phyloP scores from a whole-genome alignment of 148 eudicot genomes.

The Fallopia convolvulus region DNA sequence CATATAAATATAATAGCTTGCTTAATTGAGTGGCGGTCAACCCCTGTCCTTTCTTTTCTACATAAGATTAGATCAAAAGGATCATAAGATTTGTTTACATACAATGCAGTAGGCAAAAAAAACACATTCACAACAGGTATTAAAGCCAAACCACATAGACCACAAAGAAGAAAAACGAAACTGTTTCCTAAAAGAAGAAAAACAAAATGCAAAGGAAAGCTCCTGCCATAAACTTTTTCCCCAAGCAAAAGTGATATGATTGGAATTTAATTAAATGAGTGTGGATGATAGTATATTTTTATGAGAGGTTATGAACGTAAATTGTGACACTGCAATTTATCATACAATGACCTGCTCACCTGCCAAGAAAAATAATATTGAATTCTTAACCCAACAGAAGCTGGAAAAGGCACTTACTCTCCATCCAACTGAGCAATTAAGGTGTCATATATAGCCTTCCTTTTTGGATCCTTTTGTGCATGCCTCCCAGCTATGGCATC shows the following conservation, averaged over 20 bases:
- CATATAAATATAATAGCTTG: constrained; percentile 92
- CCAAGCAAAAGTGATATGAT: background rate
- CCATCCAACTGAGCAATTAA: constrained; percentile 84
- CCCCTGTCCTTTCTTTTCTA: constrained; percentile 83
- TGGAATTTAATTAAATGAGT: background rate
- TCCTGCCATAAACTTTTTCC: background rate
- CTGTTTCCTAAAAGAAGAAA: background rate
- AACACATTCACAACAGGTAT: background rate
- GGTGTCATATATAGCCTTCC: constrained; percentile 78
- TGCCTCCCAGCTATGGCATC: constrained; percentile 95
- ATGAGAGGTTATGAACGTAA: background rate
- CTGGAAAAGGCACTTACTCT: constrained; percentile 48
- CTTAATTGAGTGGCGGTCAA: constrained; percentile 72
- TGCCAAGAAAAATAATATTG: background rate
- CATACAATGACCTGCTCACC: background rate
- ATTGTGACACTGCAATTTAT: background rate
- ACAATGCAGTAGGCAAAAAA: background rate
- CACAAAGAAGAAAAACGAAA: background rate
- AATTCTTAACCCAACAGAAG: background rate
- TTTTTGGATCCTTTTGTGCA: constrained; percentile 77
- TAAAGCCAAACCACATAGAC: background rate
- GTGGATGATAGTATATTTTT: background rate
- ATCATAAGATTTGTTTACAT: background rate
- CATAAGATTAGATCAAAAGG: background rate
- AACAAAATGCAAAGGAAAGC: background rate